These are phyloP conservation scores for Aspergillus incahuasiensis DNA, from an alignment of 495 filamentous ascomycete genomes.

Conservation along the genomic window DNA sequence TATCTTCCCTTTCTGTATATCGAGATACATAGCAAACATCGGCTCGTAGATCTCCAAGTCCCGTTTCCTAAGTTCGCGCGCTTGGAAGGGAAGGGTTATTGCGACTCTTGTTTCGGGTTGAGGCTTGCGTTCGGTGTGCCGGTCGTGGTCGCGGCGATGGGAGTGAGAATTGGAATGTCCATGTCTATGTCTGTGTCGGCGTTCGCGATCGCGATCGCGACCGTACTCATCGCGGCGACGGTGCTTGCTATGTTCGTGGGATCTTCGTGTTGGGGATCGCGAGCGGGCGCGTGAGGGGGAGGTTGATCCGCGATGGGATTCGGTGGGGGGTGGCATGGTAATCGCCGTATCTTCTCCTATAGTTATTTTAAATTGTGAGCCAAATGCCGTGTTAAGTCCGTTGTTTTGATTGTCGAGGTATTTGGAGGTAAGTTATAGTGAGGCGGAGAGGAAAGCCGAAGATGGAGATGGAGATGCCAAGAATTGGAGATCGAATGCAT, in stretches of 20 bases:
- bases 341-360: neutral
- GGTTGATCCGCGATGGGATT: neutral
- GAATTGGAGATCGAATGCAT: neutral
- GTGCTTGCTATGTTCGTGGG: constrained; percentile 14
- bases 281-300: constrained; percentile 21
- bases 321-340: neutral
- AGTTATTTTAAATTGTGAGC: too few relatives aligned
- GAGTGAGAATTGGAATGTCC: constrained; percentile 12
- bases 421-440: neutral
- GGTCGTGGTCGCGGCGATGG: constrained; percentile 28
- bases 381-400: too few relatives aligned
- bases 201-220: constrained; percentile 20
- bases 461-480: constrained; percentile 6
- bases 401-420: neutral
- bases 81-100: constrained; percentile 58
- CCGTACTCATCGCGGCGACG: constrained; percentile 9
- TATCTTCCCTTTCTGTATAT: constrained; percentile 75
- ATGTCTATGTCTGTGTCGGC: constrained; percentile 15
- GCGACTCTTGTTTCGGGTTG: constrained; percentile 25
- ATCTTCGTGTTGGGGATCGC: constrained; percentile 21
- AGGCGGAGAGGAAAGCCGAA: neutral
- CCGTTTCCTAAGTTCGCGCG: constrained; percentile 57
- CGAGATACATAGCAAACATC: constrained; percentile 81
- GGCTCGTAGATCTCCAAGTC: constrained; percentile 60
- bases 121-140: constrained; percentile 15